Evolutionary conservation across 345 rosid genomes (phyloP).

Genomic region (Eucalyptus tenuipes): DNA sequence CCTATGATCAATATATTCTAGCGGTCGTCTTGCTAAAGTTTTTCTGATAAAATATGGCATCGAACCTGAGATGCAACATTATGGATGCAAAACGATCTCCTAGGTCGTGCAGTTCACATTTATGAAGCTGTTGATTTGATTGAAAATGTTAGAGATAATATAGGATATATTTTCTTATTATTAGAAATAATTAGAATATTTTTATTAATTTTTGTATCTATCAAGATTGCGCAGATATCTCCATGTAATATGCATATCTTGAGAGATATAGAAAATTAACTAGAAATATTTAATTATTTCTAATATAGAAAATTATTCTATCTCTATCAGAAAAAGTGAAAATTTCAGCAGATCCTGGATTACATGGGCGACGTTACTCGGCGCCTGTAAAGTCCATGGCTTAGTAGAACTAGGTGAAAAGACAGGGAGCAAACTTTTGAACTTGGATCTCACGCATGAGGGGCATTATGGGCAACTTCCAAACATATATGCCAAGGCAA

Average conservation of each 20-base stretch:
- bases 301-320: too few species aligned
- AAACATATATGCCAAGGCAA: conserved; percentile 7
- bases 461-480: conserved; percentile 17
- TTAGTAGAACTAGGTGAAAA: conserved; percentile 1
- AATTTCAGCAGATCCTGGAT: not conserved
- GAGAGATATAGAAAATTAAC: too few species aligned
- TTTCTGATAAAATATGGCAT: not conserved
- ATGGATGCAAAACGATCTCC: conserved; percentile 15
- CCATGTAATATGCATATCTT: too few species aligned
- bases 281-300: too few species aligned
- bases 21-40: not conserved
- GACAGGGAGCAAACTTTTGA: not conserved
- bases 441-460: conserved; percentile 4
- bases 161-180: too few species aligned
- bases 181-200: too few species aligned
- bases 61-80: conserved; percentile 11
- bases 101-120: conserved; percentile 13
- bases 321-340: not conserved
- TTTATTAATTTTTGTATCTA: too few species aligned
- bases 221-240: too few species aligned
- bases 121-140: conserved; percentile 6
- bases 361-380: conserved; percentile 9
- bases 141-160: not conserved
- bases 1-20: not conserved
- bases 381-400: conserved; percentile 15